Conservation (phyloP, 2,329 filamentous ascomycete species). For the Cladosporium sp. region DNA sequence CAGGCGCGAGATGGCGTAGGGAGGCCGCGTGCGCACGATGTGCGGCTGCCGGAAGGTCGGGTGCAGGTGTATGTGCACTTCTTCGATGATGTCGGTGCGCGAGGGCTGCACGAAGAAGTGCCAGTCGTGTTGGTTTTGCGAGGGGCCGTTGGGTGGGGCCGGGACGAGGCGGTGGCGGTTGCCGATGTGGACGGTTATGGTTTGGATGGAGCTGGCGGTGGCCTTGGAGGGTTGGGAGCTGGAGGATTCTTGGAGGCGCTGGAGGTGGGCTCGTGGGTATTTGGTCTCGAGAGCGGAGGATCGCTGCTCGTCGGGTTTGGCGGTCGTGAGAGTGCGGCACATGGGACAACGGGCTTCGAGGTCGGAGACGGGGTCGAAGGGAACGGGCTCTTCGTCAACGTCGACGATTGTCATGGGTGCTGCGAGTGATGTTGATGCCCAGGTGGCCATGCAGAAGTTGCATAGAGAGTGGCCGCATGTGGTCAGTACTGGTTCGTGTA, state of each 20-base stretch:
- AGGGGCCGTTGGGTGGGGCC: slow-evolving; percentile 14
- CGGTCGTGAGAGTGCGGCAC: slow-evolving; percentile 38
- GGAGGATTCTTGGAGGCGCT: slow-evolving; percentile 33
- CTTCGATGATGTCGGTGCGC: slow-evolving; percentile 39
- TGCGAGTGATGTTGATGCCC: slow-evolving; percentile 37
- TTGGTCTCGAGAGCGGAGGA: slow-evolving; percentile 25
- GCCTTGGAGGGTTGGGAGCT: slow-evolving; percentile 12
- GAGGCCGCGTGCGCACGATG: slow-evolving; percentile 30
- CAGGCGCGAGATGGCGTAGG: slow-evolving; percentile 35
- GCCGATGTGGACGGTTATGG: slow-evolving; percentile 40
- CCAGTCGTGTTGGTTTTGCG: slow-evolving; percentile 39
- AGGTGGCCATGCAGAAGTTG: slow-evolving; percentile 41
- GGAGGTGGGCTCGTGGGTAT: slow-evolving; percentile 33
- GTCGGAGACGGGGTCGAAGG: slow-evolving; percentile 21
- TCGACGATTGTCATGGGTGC: slow-evolving; percentile 35
- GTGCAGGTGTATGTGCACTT: slow-evolving; percentile 39
- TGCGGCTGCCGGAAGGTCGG: slow-evolving; percentile 37
- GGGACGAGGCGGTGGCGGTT: slow-evolving; percentile 34
- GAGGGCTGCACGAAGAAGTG: slow-evolving; percentile 41
- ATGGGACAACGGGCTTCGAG: slow-evolving; percentile 41
- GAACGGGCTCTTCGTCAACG: slow-evolving; percentile 31
- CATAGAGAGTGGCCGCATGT: slow-evolving; percentile 40
- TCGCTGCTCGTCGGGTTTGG: slow-evolving; percentile 24
- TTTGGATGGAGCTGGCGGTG: slow-evolving; percentile 29
- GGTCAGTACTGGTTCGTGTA: slow-evolving; percentile 38